Evolutionary conservation across 495 filamentous ascomycete genomes (phyloP).

Genomic region (Polyplosphaeria fusca): DNA sequence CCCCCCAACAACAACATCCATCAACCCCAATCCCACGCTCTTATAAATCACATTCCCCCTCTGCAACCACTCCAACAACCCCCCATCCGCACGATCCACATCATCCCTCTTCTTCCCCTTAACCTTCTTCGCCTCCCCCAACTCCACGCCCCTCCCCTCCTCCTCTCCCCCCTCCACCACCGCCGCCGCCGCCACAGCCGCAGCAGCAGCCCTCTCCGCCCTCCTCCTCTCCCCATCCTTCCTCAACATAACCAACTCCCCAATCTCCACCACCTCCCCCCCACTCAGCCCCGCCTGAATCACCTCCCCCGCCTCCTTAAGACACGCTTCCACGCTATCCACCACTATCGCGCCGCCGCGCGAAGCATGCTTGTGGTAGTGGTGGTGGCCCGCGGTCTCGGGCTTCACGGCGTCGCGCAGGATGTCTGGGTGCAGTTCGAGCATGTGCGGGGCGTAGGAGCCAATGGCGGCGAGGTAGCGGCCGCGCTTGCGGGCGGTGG

Average conservation of each 20-base stretch:
- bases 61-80: conserved; percentile 67
- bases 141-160: conserved; percentile 27
- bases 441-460: conserved; percentile 79
- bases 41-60: conserved; percentile 86
- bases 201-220: conserved; percentile 20
- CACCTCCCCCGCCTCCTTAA: conserved; percentile 87
- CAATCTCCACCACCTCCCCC: conserved; percentile 77
- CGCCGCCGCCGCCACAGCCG: neutral
- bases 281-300: conserved; percentile 70
- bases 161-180: conserved; percentile 1
- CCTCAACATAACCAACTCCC: conserved; percentile 76
- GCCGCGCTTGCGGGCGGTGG: conserved; percentile 69
- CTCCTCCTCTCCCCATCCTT: conserved; percentile 36
- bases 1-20: conserved; percentile 74
- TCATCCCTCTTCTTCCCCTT: conserved; percentile 33
- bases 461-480: conserved; percentile 79
- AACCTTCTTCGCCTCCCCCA: conserved; percentile 28
- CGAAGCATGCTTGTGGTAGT: conserved; percentile 68
- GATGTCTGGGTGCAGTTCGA: conserved; percentile 75
- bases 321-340: conserved; percentile 72
- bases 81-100: conserved; percentile 47
- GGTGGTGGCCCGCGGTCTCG: conserved; percentile 56
- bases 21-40: conserved; percentile 73
- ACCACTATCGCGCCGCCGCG: conserved; percentile 78
- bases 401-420: conserved; percentile 64